phyloP scores from a whole-genome alignment of 2,329 filamentous ascomycete genomes.

The Tolypocladium nubicola region DNA sequence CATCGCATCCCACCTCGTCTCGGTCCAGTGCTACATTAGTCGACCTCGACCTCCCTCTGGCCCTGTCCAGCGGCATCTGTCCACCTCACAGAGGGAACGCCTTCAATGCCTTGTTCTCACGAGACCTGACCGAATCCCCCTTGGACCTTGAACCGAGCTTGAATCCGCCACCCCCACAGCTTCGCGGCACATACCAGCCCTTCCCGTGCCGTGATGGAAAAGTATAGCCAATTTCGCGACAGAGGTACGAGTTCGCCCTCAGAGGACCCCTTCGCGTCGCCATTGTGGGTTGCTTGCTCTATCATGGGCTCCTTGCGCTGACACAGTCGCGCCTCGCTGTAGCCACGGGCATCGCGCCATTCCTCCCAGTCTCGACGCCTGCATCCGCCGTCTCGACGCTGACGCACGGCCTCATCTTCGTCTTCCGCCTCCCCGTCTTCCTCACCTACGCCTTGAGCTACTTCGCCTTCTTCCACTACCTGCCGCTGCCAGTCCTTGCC shows the following conservation, averaged over 20 bases:
- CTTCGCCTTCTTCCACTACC: slow-evolving; percentile 73
- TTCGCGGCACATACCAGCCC: not conserved
- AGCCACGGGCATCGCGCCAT: slow-evolving; percentile 95
- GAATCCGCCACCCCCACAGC: not conserved
- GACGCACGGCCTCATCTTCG: slow-evolving; percentile 62
- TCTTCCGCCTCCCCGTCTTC: slow-evolving; percentile 71
- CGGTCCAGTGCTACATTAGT: not conserved
- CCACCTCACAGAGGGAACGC: not conserved
- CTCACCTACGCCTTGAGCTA: slow-evolving; percentile 57
- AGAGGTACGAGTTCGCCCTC: slow-evolving; percentile 50
- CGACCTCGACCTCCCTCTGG: not conserved
- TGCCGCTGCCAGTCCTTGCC: slow-evolving; percentile 51
- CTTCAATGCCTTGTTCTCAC: not conserved
- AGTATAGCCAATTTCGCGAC: slow-evolving; percentile 87
- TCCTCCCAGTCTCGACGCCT: slow-evolving; percentile 69
- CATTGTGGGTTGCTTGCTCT: not conserved
- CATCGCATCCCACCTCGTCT: not conserved
- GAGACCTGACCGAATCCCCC: not conserved
- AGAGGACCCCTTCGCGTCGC: not conserved
- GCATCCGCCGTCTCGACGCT: slow-evolving; percentile 52
- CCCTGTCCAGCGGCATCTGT: not conserved
- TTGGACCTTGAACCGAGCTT: not conserved
- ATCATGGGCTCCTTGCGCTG: not conserved
- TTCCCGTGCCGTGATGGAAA: slow-evolving; percentile 59
- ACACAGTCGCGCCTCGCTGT: not conserved